Base-by-base conservation (phyloP, 768 basidiomycete genomes). In the Rhizopogon rudus region DNA sequence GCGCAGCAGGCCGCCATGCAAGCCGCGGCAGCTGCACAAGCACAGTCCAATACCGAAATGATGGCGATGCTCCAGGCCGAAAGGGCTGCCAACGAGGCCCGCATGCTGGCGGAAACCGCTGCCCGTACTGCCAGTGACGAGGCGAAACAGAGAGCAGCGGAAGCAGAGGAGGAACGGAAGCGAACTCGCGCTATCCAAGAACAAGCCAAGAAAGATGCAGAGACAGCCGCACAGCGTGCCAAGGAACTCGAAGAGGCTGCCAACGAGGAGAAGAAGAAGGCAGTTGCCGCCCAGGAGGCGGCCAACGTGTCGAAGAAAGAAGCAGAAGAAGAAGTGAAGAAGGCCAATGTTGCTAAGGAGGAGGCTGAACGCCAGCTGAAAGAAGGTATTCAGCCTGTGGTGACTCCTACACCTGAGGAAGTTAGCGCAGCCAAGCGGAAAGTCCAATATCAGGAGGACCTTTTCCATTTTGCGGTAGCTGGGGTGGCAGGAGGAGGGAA, bases 401-500 rank as follows among this genome's bases (percentile, higher is more conserved):
- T 63, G 20, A 60, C 51, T 6, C 69, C 68, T 3, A 51, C 63
- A 3, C 57, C 48, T 2, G 55, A 40, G 40, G 69, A 71, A 37
- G 13, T 67, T 1, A 49, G 44, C 2, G 56, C 49, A 0, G 50
- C 63, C 14, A 66, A 67, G 39, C n/a, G 17, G 20, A 53, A 49
- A 6, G 16, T 63, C 25, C 57, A 65, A 42, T 66, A 67, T 40
- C 49, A 35, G 13, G 65, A 72, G 3, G 64, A 63, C 8, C 35
- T 57, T 16, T 66, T 67, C 49, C 71, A 73, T 44, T 62, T 73
- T 35, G 72, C 70, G 9, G 44, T 73, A 29, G 69, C 69, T 3
- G 72, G 72, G 2, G n/a, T 65, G 7, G 61, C 69, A 5, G 73
- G 71, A 6, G 67, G 67, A 35, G 72, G 71, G 12, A 73, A 73